A percentile compares a stretch with the other conserved stretches of the same genome.
Conservation (phyloP, 2,329 filamentous ascomycete species). For the Passalora sequoiae region DNA sequence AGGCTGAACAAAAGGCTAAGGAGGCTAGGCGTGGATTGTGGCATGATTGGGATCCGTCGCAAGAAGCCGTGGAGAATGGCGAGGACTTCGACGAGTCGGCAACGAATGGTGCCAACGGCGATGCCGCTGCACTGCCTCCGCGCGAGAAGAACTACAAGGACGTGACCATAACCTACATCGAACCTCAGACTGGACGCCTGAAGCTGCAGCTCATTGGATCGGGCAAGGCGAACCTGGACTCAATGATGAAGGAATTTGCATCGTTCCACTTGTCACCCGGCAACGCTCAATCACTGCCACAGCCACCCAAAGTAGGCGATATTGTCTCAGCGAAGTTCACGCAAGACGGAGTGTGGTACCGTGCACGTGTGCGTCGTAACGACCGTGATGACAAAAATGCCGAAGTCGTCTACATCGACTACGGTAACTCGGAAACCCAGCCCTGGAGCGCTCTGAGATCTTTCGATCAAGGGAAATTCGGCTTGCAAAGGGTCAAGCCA, state of each 20-base stretch:
- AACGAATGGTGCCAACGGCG: slow-evolving; percentile 44
- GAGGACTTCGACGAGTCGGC: slow-evolving; percentile 44
- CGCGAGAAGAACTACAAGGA: slow-evolving; percentile 88
- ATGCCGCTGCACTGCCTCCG: slow-evolving; percentile 46
- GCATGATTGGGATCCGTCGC: slow-evolving; percentile 88
- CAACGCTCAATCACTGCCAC: slow-evolving; percentile 68
- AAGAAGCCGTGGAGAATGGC: slow-evolving; percentile 60
- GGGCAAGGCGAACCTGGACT: slow-evolving; percentile 77
- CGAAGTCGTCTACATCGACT: slow-evolving; percentile 92
- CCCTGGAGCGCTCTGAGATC: slow-evolving; percentile 79
- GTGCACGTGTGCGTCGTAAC: slow-evolving; percentile 82
- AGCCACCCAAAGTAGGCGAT: slow-evolving; percentile 83
- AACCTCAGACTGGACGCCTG: slow-evolving; percentile 66
- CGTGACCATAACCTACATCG: slow-evolving; percentile 85
- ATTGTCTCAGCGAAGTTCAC: slow-evolving; percentile 87
- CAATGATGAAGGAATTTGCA: slow-evolving; percentile 85
- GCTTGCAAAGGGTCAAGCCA: slow-evolving; percentile 70
- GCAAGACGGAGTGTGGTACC: slow-evolving; percentile 89
- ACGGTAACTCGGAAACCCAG: slow-evolving; percentile 86
- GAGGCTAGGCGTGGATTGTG: slow-evolving; percentile 82
- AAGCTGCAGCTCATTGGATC: slow-evolving; percentile 89
- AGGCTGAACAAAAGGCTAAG: slow-evolving; percentile 84
- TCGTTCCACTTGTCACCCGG: slow-evolving; percentile 81
- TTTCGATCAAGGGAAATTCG: slow-evolving; percentile 75
- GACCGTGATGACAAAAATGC: slow-evolving; percentile 81